phyloP scores from a whole-genome alignment of 2,329 filamentous ascomycete species.

The Penicillium sp. region DNA sequence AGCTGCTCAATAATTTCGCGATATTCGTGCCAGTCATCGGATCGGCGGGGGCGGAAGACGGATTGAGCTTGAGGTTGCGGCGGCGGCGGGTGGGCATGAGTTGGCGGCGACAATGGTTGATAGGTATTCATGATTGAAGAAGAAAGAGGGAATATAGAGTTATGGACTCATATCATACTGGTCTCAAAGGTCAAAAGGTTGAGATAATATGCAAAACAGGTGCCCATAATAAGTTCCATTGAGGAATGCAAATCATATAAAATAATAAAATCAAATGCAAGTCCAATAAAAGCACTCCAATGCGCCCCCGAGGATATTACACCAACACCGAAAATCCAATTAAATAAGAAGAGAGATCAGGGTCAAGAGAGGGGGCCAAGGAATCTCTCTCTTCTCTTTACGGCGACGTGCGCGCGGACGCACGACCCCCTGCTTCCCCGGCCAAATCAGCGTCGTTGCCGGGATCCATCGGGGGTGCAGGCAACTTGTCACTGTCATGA shows the following conservation, averaged over 20 bases:
- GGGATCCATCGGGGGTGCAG: slow-evolving; percentile 14
- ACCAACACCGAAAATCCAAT: background rate
- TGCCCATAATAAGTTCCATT: slow-evolving; percentile 1
- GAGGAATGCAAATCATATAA: slow-evolving; percentile 10
- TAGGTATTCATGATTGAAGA: slow-evolving; percentile 17
- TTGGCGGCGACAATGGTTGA: slow-evolving; percentile 5
- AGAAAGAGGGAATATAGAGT: background rate
- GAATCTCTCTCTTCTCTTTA: slow-evolving; percentile 33
- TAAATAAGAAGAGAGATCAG: slow-evolving; percentile 15
- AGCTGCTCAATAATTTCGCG: slow-evolving; percentile 38
- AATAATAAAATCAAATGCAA: background rate
- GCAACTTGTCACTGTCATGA: slow-evolving; percentile 16
- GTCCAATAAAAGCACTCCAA: background rate
- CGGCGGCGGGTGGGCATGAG: background rate
- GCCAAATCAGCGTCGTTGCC: slow-evolving; percentile 28
- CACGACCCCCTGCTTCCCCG: slow-evolving; percentile 37
- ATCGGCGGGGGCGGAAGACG: slow-evolving; percentile 37
- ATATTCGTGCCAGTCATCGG: slow-evolving; percentile 40
- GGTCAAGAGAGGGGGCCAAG: slow-evolving; percentile 19
- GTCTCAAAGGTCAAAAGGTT: slow-evolving; percentile 1
- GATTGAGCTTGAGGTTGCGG: slow-evolving; percentile 7
- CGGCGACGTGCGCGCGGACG: slow-evolving; percentile 35
- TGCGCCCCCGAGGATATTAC: background rate
- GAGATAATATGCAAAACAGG: background rate
- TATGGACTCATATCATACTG: slow-evolving; percentile 1